Evolutionary conservation across 1,139 yeast genomes (phyloP).

Genomic region (Magnusiomyces clavatus): DNA sequence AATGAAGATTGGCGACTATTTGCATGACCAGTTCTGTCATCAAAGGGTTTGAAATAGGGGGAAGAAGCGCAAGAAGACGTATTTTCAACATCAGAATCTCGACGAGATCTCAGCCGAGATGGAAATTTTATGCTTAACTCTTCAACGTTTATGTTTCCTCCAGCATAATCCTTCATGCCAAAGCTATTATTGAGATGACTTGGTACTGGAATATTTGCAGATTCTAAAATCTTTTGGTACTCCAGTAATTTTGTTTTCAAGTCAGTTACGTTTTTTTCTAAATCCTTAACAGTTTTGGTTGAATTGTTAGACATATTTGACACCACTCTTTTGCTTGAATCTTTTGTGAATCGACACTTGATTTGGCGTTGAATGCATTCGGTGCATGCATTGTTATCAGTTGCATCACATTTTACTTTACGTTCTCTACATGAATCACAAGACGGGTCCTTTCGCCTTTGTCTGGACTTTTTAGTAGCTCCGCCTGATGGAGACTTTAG

Average conservation of each 20-base stretch:
- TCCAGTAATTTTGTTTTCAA: constrained; percentile 15
- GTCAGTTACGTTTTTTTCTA: constrained; percentile 17
- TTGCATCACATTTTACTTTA: constrained; percentile 31
- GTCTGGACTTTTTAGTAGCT: constrained; percentile 22
- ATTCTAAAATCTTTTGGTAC: constrained; percentile 14
- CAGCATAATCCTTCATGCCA: no score
- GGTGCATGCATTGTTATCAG: constrained; percentile 26
- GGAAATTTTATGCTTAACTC: no score
- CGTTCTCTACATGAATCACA: constrained; percentile 31
- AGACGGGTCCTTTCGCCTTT: constrained; percentile 29
- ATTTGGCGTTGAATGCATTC: constrained; percentile 27
- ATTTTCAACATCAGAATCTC: no score
- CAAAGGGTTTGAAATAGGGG: no score
- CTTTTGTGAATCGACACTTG: constrained; percentile 28
- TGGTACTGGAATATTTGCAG: constrained; percentile 20
- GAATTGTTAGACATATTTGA: constrained; percentile 12
- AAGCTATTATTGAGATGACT: constrained; percentile 11
- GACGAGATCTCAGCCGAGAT: no score
- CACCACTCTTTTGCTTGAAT: constrained; percentile 22
- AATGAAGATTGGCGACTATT: no score
- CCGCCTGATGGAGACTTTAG: neutral
- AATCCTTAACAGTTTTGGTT: constrained; percentile 20
- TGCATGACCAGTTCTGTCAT: no score
- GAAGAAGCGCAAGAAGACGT: no score
- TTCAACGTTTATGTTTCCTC: no score